phyloP scores from a whole-genome alignment of 1,284 basidiomycete genomes.

The Heterobasidion annosum region DNA sequence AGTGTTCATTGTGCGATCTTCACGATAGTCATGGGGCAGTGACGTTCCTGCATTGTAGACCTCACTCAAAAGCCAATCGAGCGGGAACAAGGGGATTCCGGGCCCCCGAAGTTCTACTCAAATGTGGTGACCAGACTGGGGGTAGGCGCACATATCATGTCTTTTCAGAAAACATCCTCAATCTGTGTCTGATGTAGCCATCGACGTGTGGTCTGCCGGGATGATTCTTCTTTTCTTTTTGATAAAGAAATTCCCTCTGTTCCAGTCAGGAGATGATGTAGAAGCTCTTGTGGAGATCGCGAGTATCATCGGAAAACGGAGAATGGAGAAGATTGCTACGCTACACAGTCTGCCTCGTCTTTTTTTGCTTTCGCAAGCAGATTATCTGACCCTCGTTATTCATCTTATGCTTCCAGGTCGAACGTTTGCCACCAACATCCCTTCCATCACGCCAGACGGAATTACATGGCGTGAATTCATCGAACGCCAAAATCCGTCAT shows the following conservation, averaged over 20 bases:
- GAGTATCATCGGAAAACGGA: constrained; percentile 74
- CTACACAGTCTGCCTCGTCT: constrained; percentile 69
- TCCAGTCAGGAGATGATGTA: constrained; percentile 91
- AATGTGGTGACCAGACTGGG: constrained; percentile 90
- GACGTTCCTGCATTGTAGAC: constrained; percentile 32
- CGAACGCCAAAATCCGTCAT: constrained; percentile 65
- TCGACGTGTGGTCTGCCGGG: constrained; percentile 96
- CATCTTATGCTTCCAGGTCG: constrained; percentile 47
- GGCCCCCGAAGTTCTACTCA: constrained; percentile 93
- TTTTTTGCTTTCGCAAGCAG: neutral
- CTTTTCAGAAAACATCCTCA: constrained; percentile 3
- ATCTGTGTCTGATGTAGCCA: constrained; percentile 41
- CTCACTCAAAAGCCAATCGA: constrained; percentile 88
- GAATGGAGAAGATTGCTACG: constrained; percentile 82
- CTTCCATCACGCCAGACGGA: constrained; percentile 58
- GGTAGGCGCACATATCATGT: constrained; percentile 39
- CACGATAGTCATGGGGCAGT: neutral
- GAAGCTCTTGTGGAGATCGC: constrained; percentile 96
- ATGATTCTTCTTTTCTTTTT: constrained; percentile 92
- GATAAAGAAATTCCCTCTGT: constrained; percentile 88
- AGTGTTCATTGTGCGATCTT: neutral
- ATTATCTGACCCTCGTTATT: constrained; percentile 1
- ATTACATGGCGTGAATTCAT: constrained; percentile 69
- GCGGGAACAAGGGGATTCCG: constrained; percentile 96
- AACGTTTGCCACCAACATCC: constrained; percentile 80